A percentile compares a stretch with the other conserved stretches of the same genome.
These are phyloP conservation scores for Thielaviopsis cerberus DNA, from an alignment of 2,329 filamentous ascomycete species.

Conservation along the genomic window DNA sequence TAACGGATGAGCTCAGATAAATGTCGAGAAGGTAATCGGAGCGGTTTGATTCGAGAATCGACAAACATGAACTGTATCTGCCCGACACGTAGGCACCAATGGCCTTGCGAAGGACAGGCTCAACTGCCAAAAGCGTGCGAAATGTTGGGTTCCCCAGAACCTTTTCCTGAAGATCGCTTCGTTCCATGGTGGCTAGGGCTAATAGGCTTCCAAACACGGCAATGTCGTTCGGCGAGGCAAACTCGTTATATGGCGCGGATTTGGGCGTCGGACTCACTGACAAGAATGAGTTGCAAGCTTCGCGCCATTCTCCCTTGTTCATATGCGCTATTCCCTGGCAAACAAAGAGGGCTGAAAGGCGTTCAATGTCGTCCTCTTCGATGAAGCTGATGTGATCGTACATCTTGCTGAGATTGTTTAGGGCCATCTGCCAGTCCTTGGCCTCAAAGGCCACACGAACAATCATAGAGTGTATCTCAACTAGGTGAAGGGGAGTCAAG, in stretches of 20 bases:
- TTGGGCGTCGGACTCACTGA: constrained; percentile 40
- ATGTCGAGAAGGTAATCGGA: constrained; percentile 81
- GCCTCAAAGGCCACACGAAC: constrained; percentile 59
- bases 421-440: constrained; percentile 54
- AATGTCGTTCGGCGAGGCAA: constrained; percentile 70
- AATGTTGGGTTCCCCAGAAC: constrained; percentile 71
- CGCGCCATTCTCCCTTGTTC: constrained; percentile 31
- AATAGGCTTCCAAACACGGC: constrained; percentile 83
- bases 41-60: constrained; percentile 63
- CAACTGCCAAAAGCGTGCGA: constrained; percentile 73
- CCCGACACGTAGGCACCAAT: constrained; percentile 78
- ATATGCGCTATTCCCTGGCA: constrained; percentile 38
- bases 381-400: constrained; percentile 20
- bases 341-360: constrained; percentile 20
- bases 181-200: constrained; percentile 75
- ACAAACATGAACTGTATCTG: constrained; percentile 70
- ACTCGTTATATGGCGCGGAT: constrained; percentile 44
- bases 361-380: not conserved
- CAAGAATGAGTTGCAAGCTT: constrained; percentile 8
- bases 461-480: constrained; percentile 64
- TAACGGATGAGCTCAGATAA: constrained; percentile 59
- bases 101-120: constrained; percentile 84
- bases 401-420: constrained; percentile 45
- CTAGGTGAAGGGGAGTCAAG: constrained; percentile 63
- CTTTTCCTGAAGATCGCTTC: constrained; percentile 50